Conservation (phyloP, 371 early-diverging fungal genomes). For the Blakeslea trispora region DNA sequence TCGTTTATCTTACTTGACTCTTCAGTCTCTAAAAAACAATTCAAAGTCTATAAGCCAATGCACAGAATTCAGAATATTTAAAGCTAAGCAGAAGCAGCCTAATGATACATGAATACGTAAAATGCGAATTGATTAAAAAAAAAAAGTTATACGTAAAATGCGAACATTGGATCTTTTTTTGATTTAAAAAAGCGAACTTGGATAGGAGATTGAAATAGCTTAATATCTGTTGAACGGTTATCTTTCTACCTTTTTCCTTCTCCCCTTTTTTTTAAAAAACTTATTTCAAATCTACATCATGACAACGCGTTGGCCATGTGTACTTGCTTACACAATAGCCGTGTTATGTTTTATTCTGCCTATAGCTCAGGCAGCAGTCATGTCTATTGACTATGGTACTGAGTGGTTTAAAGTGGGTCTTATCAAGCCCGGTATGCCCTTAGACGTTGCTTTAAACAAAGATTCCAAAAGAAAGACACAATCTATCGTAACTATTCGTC, state of each 20-base stretch:
- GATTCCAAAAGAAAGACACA: conserved; percentile 96
- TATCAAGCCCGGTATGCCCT: conserved; percentile 87
- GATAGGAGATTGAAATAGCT: too few species aligned
- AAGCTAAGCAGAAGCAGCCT: too few species aligned
- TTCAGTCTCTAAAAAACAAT: too few species aligned
- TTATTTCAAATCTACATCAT: conserved; percentile 4
- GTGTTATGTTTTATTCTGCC: conserved; percentile 19
- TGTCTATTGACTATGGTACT: conserved; percentile 95
- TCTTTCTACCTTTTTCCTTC: conserved; percentile 2
- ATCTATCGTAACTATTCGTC: conserved; percentile 78
- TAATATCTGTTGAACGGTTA: neutral
- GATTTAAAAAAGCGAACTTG: too few species aligned
- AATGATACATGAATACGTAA: too few species aligned
- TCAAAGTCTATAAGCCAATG: too few species aligned
- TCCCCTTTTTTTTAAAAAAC: neutral
- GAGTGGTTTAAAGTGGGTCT: conserved; percentile 96
- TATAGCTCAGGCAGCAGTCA: conserved; percentile 66
- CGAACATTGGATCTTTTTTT: too few species aligned
- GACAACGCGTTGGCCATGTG: conserved; percentile 29
- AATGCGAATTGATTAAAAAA: too few species aligned
- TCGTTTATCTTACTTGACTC: too few species aligned
- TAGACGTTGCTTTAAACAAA: conserved; percentile 93
- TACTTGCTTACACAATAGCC: conserved; percentile 20
- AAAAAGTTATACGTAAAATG: too few species aligned
- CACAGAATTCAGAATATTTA: too few species aligned